Percentiles rank a stretch among this genome's conserved stretches.
These are phyloP conservation scores for Otatea glauca DNA, from an alignment of 176 grass and related monocot species.

Conservation along the genomic window DNA sequence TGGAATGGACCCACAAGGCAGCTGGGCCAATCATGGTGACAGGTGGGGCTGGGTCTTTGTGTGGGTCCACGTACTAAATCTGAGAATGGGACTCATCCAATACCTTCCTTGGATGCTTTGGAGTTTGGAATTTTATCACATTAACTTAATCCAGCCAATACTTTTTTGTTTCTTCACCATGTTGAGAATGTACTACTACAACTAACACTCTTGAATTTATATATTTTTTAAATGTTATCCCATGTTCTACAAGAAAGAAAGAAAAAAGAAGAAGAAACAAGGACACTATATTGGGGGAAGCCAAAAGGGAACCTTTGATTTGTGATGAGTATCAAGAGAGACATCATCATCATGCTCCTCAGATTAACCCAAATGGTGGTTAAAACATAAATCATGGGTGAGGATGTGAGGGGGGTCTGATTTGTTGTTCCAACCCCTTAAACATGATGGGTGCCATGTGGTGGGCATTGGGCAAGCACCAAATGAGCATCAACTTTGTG, in stretches of 20 bases:
- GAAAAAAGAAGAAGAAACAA: not conserved
- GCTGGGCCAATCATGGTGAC: constrained; percentile 47
- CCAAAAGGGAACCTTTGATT: not conserved
- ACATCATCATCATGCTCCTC: constrained; percentile 12
- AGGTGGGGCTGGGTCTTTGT: constrained; percentile 32
- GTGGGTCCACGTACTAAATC: constrained; percentile 33
- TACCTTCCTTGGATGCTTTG: constrained; percentile 32
- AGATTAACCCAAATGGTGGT: not conserved
- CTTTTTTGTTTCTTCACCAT: not conserved
- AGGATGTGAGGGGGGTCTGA: not conserved
- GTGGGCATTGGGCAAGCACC: not conserved
- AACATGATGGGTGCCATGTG: constrained; percentile 9
- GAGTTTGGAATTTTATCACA: not conserved
- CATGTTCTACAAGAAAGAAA: not conserved
- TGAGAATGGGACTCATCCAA: not conserved
- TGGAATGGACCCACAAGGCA: constrained; percentile 31
- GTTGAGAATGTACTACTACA: not conserved
- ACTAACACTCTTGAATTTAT: too few species aligned
- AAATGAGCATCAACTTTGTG: not conserved
- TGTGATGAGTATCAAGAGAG: not conserved
- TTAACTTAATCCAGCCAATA: not conserved
- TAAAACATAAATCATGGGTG: not conserved
- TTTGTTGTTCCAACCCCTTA: not conserved
- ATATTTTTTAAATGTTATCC: too few species aligned
- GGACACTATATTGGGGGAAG: not conserved